Conservation (phyloP, 1,284 basidiomycete genomes). For the Takashimella koratensis region DNA sequence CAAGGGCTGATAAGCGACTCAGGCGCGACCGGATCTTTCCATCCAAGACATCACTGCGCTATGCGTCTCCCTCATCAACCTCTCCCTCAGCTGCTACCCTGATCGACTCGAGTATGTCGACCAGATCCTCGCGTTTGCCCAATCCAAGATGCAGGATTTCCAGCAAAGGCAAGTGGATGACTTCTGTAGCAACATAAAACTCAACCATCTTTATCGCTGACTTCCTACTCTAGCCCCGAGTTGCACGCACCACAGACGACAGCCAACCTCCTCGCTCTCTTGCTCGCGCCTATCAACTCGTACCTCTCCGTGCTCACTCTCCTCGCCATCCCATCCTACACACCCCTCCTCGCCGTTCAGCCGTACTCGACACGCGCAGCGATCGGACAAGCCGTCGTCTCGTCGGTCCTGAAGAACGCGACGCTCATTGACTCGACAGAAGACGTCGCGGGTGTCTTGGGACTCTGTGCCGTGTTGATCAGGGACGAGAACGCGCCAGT, state of each 20-base stretch:
- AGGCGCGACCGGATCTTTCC: constrained; percentile 90
- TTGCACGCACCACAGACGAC: constrained; percentile 80
- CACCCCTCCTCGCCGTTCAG: constrained; percentile 73
- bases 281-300: constrained; percentile 86
- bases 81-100: constrained; percentile 91
- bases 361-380: constrained; percentile 82
- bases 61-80: constrained; percentile 84
- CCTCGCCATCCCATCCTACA: constrained; percentile 84
- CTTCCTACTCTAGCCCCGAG: constrained; percentile 61
- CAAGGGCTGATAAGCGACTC: no score
- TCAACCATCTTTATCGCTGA: background rate
- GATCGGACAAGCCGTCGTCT: constrained; percentile 85
- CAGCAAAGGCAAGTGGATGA: constrained; percentile 61
- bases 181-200: background rate
- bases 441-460: constrained; percentile 85
- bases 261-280: constrained; percentile 78
- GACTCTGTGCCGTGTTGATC: constrained; percentile 84
- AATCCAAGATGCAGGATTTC: constrained; percentile 78
- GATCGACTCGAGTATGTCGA: constrained; percentile 93
- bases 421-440: constrained; percentile 84
- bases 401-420: constrained; percentile 89
- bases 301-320: constrained; percentile 91
- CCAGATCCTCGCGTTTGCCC: constrained; percentile 82
- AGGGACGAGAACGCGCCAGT: constrained; percentile 74
- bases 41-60: constrained; percentile 94